Base-by-base conservation (phyloP, 805 yeast genomes). In the Starmerella asiatica region DNA sequence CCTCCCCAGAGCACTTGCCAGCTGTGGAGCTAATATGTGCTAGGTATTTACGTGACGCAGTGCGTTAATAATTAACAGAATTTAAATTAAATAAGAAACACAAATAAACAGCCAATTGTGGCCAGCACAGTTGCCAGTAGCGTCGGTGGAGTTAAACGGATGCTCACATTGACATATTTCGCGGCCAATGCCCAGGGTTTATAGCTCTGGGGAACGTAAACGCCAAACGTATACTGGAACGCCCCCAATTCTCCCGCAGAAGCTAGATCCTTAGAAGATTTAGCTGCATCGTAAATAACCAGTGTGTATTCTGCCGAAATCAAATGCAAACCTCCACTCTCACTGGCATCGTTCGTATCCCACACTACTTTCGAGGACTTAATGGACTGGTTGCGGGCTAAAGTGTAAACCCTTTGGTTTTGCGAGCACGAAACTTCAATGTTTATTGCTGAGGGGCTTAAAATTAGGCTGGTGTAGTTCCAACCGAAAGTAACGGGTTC, bases 401-500 rank as follows among this genome's bases (percentile, higher is more conserved):
- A 39, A 4, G 67, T 63, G 40, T 59, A 60, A 5, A 61, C 56
- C 41, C 61, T 55, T 21, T 45, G 36, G 49, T 63, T 64, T 34
- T 42, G 37, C 18, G 62, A 50, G 52, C 68, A 64, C 33, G 49
- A 48, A 4, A 63, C 63, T 40, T 59, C 62, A 28, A 63, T 55
- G 37, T 63, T 61, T 32, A 64, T 42, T 1, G 58, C 59, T 7
- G 53, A 42, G 1, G 68, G 68, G 7, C 62, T 52, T n/a, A 58
- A 52, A 3, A 39, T 31, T 14, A 63, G 51, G 38, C 52, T 49
- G 12, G 67, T 61, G 45, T 56, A 63, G 24, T 55, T 53, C 68
- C 68, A 63, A 24, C 56, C 50, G 43, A 63, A 63, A 5, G 68
- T 61, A 17, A 64, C 67, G 21, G 47, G 43, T 17, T 52, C 57